Conservation (phyloP, 2,329 filamentous ascomycete species). For the Fusarium robinianum region DNA sequence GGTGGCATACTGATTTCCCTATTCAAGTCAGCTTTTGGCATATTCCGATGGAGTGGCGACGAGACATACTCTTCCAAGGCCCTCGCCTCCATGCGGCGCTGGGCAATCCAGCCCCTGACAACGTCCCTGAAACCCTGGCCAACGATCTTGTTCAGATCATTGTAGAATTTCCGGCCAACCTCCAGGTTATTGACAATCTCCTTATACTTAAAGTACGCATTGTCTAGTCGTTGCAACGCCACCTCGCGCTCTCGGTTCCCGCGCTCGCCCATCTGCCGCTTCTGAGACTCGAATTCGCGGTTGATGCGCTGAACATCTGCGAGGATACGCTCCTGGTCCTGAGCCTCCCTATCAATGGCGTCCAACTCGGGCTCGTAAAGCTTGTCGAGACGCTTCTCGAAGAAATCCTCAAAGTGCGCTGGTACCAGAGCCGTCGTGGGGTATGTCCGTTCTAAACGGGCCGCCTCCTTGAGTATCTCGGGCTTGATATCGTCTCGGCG, state of each 20-base stretch:
- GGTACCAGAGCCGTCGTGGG: conserved; percentile 83
- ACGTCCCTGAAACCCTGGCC: conserved; percentile 76
- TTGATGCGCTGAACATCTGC: conserved; percentile 75
- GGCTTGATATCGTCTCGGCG: conserved; percentile 87
- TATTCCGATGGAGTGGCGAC: not conserved
- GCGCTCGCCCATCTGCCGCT: conserved; percentile 65
- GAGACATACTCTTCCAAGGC: conserved; percentile 71
- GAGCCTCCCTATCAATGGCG: conserved; percentile 69
- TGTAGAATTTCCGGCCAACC: conserved; percentile 93
- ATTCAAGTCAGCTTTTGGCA: conserved; percentile 14
- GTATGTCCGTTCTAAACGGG: conserved; percentile 82
- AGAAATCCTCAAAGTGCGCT: conserved; percentile 89
- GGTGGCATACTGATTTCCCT: conserved; percentile 59
- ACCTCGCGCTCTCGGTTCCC: conserved; percentile 76
- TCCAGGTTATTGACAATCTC: conserved; percentile 93
- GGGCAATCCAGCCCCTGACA: conserved; percentile 77
- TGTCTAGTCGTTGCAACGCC: conserved; percentile 85
- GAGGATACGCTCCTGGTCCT: conserved; percentile 75
- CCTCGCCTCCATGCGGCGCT: conserved; percentile 79
- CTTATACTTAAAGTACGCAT: conserved; percentile 94
- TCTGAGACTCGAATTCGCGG: conserved; percentile 73
- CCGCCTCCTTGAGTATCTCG: conserved; percentile 81
- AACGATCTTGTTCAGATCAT: conserved; percentile 88
- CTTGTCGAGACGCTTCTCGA: conserved; percentile 75
- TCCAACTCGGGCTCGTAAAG: conserved; percentile 80